phyloP scores from a whole-genome alignment of 768 basidiomycete species.

The Hemileccinum rubropunctum region DNA sequence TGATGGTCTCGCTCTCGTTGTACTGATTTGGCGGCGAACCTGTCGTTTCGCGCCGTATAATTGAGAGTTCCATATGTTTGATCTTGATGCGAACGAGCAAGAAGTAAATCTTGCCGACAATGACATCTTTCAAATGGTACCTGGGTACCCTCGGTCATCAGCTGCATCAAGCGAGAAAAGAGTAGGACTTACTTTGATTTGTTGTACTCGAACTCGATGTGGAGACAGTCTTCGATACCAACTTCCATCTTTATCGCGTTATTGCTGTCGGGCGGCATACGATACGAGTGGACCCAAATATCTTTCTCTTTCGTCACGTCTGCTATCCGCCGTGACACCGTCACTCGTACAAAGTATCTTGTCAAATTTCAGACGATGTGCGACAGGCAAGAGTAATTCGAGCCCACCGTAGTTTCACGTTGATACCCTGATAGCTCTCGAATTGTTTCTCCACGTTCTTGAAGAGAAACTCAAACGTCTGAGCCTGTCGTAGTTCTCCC shows the following conservation, averaged over 20 bases:
- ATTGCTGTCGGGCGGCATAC: constrained; percentile 97
- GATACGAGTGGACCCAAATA: constrained; percentile 96
- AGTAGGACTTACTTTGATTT: constrained; percentile 84
- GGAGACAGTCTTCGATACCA: constrained; percentile 97
- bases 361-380: constrained; percentile 4
- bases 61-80: constrained; percentile 99
- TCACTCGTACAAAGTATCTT: constrained; percentile 91
- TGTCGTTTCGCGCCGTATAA: constrained; percentile 96
- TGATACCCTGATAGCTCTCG: constrained; percentile 97
- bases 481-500: constrained; percentile 96
- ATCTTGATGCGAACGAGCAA: constrained; percentile 98
- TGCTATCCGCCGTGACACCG: constrained; percentile 87
- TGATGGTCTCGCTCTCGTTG: constrained; percentile 98
- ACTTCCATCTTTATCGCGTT: constrained; percentile 99
- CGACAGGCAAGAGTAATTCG: neutral
- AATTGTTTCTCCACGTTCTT: constrained; percentile 99
- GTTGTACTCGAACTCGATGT: constrained; percentile 99
- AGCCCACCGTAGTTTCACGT: constrained; percentile 89
- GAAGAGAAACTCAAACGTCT: constrained; percentile 95
- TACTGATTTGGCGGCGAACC: constrained; percentile 98
- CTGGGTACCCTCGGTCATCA: constrained; percentile 38
- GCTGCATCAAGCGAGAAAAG: neutral
- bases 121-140: constrained; percentile 98
- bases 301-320: constrained; percentile 93
- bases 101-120: constrained; percentile 99